These are phyloP conservation scores for Stemphylium lycopersici DNA, from an alignment of 2,329 filamentous ascomycete species.

Conservation along the genomic window DNA sequence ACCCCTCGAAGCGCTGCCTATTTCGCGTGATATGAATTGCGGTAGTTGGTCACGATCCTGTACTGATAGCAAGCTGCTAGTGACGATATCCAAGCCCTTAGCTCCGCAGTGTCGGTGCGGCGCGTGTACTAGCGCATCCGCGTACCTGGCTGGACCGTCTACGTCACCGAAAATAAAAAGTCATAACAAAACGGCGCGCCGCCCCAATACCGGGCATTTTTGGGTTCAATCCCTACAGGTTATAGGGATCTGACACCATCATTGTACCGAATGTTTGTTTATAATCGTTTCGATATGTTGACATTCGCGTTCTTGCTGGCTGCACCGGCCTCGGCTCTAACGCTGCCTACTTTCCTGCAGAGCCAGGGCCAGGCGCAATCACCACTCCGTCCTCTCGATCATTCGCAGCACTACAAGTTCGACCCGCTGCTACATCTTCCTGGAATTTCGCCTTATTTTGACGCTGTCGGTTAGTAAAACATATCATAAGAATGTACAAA, in stretches of 20 bases:
- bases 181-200: constrained; percentile 13
- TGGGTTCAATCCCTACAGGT: background rate
- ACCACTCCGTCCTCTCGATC: constrained; percentile 29
- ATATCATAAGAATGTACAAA: background rate
- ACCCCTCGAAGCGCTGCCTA: too few relatives aligned
- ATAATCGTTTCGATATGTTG: constrained; percentile 11
- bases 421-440: constrained; percentile 57
- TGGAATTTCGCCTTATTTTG: constrained; percentile 58
- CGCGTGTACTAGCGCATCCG: constrained; percentile 8
- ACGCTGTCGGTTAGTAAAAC: constrained; percentile 46
- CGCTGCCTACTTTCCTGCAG: constrained; percentile 17
- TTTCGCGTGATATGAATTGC: too few relatives aligned
- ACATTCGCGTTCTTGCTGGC: constrained; percentile 25
- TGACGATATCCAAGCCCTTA: constrained; percentile 7
- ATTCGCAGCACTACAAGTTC: constrained; percentile 51
- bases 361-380: constrained; percentile 9
- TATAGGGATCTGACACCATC: background rate
- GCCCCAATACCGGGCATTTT: background rate
- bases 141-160: background rate
- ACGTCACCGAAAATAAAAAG: constrained; percentile 11
- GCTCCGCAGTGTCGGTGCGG: background rate
- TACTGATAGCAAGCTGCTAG: background rate
- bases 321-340: constrained; percentile 28
- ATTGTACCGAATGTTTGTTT: background rate
- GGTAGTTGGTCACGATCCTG: background rate